Conservation (phyloP, 768 basidiomycete species). For the Cyclocybe cylindracea region DNA sequence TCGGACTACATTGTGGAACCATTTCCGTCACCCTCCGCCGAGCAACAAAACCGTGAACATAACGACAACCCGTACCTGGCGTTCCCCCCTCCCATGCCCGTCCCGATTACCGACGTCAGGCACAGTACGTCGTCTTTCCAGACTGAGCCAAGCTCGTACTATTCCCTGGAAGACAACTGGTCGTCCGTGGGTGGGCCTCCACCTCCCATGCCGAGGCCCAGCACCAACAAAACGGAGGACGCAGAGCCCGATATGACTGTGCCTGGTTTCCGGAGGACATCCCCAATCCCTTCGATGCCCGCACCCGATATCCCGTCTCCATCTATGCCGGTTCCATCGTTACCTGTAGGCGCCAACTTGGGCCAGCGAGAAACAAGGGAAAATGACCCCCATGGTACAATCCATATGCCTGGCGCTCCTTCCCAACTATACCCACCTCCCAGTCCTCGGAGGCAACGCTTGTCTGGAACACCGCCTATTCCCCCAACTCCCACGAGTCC, state of each 20-base stretch:
- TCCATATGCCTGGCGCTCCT: too few species aligned
- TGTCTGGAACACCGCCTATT: too few species aligned
- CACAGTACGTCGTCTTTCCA: slow-evolving; percentile 19
- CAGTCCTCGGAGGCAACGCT: too few species aligned
- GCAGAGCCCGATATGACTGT: slow-evolving; percentile 12
- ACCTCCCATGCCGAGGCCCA: slow-evolving; percentile 13
- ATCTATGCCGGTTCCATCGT: slow-evolving; percentile 8
- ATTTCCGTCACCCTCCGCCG: neutral
- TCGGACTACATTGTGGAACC: slow-evolving; percentile 15
- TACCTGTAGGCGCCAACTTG: too few species aligned
- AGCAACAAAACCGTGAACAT: neutral
- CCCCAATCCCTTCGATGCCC: slow-evolving; percentile 11
- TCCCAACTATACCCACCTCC: too few species aligned
- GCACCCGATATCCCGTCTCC: slow-evolving; percentile 4
- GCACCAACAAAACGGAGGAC: neutral
- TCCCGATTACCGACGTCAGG: slow-evolving; percentile 7
- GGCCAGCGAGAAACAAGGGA: too few species aligned
- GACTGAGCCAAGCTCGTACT: slow-evolving; percentile 20
- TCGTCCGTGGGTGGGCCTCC: slow-evolving; percentile 9
- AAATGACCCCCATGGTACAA: too few species aligned
- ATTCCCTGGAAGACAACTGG: slow-evolving; percentile 16
- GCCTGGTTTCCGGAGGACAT: slow-evolving; percentile 12
- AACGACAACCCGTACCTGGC: slow-evolving; percentile 8
- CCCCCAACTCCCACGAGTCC: too few species aligned
- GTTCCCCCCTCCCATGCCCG: slow-evolving; percentile 3